Evolutionary conservation across 768 basidiomycete species (phyloP), one percentile per base, ranked within the genome.

Genomic region (Boletus rufocinnamomeus): DNA sequence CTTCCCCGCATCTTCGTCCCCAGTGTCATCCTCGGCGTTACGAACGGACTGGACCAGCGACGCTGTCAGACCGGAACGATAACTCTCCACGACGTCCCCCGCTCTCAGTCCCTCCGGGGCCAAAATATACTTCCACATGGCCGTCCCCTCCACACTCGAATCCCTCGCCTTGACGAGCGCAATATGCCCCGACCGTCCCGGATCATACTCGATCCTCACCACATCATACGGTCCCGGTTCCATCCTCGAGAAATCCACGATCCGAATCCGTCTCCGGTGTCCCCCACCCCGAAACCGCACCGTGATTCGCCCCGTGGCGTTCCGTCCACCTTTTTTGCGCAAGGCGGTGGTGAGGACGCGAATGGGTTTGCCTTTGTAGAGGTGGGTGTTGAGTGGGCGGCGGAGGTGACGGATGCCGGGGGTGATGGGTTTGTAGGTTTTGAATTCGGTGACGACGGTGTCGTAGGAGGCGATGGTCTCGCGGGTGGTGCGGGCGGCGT

Each of bases 191-290:
- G 88, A 91, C 45, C 97, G 82, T 5, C 91, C 91, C 0, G 97
- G 97, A 77, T 98, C 97, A 69, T 96, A 99, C 76, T 98, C 97
- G 63, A 99, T 92, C 48, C 97, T 84, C 4, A 95, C 82, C 46
- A 98, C 94, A 64, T 95, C 91, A 67, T 92, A 91, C 37, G 87
- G 76, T 10, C 96, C 96, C 1, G 84, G 79, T 58, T 87, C 86
- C n/a, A 76, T 75, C 54, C 97, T 83, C 72, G 79, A 75, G 68
- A 96, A 98, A 74, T 99, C 97, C 54, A 99, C 75, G 40, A 85
- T 80, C 32, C 97, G 87, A 59, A 96, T 85, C 35, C 97, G 85
- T 58, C 87, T 86, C 59, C 83, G 84, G 77, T 96, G 95, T 0
- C 97, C 97, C 7, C 97, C 97, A 14, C 97, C 97, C 19, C 89